These are phyloP conservation scores for Fermentozyma sake DNA, from an alignment of 1,139 yeast genomes.

Conservation along the genomic window DNA sequence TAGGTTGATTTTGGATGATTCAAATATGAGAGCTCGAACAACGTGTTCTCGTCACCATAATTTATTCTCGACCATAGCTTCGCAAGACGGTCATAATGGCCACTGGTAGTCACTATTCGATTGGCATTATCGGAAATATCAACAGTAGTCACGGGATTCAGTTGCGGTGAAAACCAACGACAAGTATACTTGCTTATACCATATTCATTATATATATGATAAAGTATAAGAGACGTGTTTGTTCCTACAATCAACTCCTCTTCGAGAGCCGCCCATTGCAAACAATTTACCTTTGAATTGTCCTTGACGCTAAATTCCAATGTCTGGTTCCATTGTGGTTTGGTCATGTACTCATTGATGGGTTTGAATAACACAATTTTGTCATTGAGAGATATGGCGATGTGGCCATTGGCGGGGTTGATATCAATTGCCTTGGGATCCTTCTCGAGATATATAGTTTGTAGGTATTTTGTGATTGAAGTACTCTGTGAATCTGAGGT, in stretches of 20 bases:
- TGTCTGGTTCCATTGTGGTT: slow-evolving; percentile 44
- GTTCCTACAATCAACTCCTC: slow-evolving; percentile 65
- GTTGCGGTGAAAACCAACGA: slow-evolving; percentile 56
- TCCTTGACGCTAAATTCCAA: neutral
- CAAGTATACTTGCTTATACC: slow-evolving; percentile 28
- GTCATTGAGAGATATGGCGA: slow-evolving; percentile 42
- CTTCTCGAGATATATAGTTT: slow-evolving; percentile 65
- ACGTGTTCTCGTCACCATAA: slow-evolving; percentile 60
- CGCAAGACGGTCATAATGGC: slow-evolving; percentile 58
- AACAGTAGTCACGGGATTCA: slow-evolving; percentile 52
- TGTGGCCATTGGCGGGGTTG: slow-evolving; percentile 52
- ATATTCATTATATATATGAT: slow-evolving; percentile 45
- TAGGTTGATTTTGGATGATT: slow-evolving; percentile 51
- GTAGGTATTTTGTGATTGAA: slow-evolving; percentile 42
- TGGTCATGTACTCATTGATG: slow-evolving; percentile 37
- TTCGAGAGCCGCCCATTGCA: slow-evolving; percentile 63
- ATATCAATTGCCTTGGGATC: slow-evolving; percentile 70
- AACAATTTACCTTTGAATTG: slow-evolving; percentile 37
- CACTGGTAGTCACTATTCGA: slow-evolving; percentile 57
- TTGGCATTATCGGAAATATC: slow-evolving; percentile 61
- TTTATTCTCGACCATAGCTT: slow-evolving; percentile 78
- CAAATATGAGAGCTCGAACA: slow-evolving; percentile 68
- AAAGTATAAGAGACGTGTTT: slow-evolving; percentile 43
- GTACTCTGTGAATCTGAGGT: slow-evolving; percentile 2
- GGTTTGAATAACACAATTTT: slow-evolving; percentile 40